Percentiles rank a stretch among this genome's conserved stretches.
phyloP scores from a whole-genome alignment of 371 early-diverging fungal species.

The Capniomyces stellatus region DNA sequence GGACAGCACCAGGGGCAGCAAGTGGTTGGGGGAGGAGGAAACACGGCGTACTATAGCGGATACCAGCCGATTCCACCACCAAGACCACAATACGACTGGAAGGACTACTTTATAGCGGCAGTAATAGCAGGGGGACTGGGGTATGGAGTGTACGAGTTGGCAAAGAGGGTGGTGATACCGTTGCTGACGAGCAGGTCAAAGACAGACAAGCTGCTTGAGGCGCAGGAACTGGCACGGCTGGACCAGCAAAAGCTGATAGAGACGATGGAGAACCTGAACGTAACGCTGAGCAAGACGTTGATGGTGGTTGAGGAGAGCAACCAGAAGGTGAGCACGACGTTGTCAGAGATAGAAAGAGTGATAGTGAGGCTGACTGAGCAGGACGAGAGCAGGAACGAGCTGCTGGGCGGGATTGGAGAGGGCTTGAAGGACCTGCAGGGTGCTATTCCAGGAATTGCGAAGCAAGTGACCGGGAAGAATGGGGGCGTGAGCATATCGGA shows the following conservation, averaged over 20 bases:
- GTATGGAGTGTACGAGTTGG: slow-evolving; percentile 61
- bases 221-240: slow-evolving; percentile 39
- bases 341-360: slow-evolving; percentile 41
- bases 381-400: slow-evolving; percentile 44
- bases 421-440: slow-evolving; percentile 59
- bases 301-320: slow-evolving; percentile 48
- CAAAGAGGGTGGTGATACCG: slow-evolving; percentile 34
- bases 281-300: slow-evolving; percentile 32
- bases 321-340: slow-evolving; percentile 44
- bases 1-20: not conserved
- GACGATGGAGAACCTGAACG: slow-evolving; percentile 47
- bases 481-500: slow-evolving; percentile 38
- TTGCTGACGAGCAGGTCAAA: not conserved
- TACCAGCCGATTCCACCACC: slow-evolving; percentile 42
- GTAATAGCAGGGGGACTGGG: slow-evolving; percentile 72
- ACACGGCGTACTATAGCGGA: slow-evolving; percentile 11
- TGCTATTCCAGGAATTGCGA: slow-evolving; percentile 56
- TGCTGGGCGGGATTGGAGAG: slow-evolving; percentile 38
- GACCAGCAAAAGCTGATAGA: slow-evolving; percentile 44
- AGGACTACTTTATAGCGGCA: slow-evolving; percentile 78
- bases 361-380: slow-evolving; percentile 34
- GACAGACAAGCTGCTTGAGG: slow-evolving; percentile 34
- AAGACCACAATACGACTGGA: slow-evolving; percentile 63
- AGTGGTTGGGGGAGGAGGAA: no score
- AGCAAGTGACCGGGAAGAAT: slow-evolving; percentile 38